phyloP scores from a whole-genome alignment of 768 basidiomycete genomes.

The Tricholoma bakamatsutake region DNA sequence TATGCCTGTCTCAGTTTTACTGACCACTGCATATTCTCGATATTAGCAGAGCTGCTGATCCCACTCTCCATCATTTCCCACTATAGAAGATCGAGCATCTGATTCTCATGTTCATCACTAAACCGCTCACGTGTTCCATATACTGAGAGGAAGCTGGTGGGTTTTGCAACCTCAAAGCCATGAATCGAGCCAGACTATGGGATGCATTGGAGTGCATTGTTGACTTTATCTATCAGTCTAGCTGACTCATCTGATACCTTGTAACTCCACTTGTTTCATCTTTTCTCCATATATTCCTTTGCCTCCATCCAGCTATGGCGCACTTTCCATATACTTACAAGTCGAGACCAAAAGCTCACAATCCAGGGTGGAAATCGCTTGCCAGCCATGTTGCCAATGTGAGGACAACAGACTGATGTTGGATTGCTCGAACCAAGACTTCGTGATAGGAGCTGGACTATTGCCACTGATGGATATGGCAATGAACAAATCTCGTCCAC shows the following conservation, averaged over 20 bases:
- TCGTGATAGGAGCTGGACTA: background rate
- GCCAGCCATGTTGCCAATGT: background rate
- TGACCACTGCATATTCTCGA: background rate
- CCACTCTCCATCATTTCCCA: no score
- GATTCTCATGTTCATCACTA: slow-evolving; percentile 7
- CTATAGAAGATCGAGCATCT: no score
- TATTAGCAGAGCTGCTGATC: no score
- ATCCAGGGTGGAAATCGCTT: slow-evolving; percentile 1
- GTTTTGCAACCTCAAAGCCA: no score
- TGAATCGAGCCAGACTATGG: slow-evolving; percentile 8
- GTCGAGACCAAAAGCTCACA: background rate
- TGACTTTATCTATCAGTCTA: background rate
- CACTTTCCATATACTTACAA: background rate
- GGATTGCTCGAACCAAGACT: background rate
- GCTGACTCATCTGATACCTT: background rate
- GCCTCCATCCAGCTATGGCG: background rate
- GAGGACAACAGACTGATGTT: no score
- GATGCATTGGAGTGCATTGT: slow-evolving; percentile 1
- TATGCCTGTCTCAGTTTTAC: background rate
- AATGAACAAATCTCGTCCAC: background rate
- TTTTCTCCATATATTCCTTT: background rate
- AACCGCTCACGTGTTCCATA: slow-evolving; percentile 15
- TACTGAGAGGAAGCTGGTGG: slow-evolving; percentile 3
- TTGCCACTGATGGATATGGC: background rate
- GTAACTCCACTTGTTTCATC: background rate